phyloP scores from a whole-genome alignment of 805 yeast species.

The Candida berthetii region DNA sequence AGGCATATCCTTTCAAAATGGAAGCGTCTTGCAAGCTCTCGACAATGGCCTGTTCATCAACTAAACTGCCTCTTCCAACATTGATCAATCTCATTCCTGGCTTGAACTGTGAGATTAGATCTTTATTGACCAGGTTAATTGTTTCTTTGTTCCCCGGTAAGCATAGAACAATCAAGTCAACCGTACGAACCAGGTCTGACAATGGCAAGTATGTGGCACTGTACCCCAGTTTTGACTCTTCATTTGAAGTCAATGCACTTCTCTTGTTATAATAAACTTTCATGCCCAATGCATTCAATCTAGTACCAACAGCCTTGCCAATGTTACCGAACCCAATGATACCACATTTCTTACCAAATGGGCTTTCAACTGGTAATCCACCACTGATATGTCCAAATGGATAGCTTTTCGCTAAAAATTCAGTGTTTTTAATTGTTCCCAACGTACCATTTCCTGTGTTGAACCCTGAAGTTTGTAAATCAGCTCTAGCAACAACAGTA shows the following conservation, averaged over 20 bases:
- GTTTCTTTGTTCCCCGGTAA: conserved; percentile 54
- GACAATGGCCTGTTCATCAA: conserved; percentile 46
- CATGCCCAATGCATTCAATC: conserved; percentile 51
- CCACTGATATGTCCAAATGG: conserved; percentile 35
- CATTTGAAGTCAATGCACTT: conserved; percentile 24
- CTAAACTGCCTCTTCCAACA: conserved; percentile 52
- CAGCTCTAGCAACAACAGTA: conserved; percentile 33
- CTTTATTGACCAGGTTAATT: conserved; percentile 36
- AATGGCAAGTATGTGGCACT: conserved; percentile 31
- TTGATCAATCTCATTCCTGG: conserved; percentile 45
- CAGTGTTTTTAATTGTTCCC: conserved; percentile 22
- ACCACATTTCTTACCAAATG: conserved; percentile 44
- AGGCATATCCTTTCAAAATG: conserved; percentile 36
- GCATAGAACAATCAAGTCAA: conserved; percentile 48
- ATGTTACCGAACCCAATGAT: conserved; percentile 59
- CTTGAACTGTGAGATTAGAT: conserved; percentile 30
- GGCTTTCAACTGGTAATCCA: conserved; percentile 33
- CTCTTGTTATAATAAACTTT: conserved; percentile 50
- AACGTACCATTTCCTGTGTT: conserved; percentile 26
- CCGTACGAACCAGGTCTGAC: conserved; percentile 26
- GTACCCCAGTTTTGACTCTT: conserved; percentile 24
- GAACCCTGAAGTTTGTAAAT: conserved; percentile 23
- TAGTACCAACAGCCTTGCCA: conserved; percentile 46
- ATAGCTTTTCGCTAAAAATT: conserved; percentile 17
- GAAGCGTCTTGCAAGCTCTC: conserved; percentile 4